Conservation (phyloP, 164 flowering plant genomes). For the Umbellularia californica region DNA sequence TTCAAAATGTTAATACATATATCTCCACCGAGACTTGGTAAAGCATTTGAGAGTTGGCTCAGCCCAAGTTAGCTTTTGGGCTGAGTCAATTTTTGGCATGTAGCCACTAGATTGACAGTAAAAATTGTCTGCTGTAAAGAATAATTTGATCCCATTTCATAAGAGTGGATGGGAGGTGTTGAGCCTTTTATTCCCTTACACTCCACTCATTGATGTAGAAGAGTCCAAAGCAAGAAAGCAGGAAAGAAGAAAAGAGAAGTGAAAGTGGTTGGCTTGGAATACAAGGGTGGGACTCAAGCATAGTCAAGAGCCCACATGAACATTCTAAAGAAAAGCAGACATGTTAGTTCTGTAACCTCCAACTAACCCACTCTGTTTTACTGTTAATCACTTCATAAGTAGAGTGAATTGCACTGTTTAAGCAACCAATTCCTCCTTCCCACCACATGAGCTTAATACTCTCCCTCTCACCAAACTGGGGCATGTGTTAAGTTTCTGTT, state of each 20-base stretch:
- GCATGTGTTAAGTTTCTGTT: constrained; percentile 11
- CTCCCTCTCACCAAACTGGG: constrained; percentile 39
- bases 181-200: constrained; percentile 11
- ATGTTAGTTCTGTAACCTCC: not conserved
- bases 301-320: constrained; percentile 14
- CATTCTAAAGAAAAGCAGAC: not conserved
- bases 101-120: too few relatives aligned
- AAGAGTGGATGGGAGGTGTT: not conserved
- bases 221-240: constrained; percentile 32
- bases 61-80: too few relatives aligned
- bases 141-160: not conserved
- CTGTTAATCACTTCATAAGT: constrained; percentile 14
- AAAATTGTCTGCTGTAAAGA: too few relatives aligned
- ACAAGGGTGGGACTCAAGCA: constrained; percentile 34
- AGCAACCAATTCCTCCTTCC: constrained; percentile 20
- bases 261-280: constrained; percentile 25
- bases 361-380: not conserved
- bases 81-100: too few relatives aligned
- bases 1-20: too few relatives aligned
- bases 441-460: constrained; percentile 21
- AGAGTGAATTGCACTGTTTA: constrained; percentile 22
- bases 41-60: too few relatives aligned
- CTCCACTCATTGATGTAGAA: constrained; percentile 7
- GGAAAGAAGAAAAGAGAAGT: not conserved
- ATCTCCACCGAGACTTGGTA: too few relatives aligned